Evolutionary conservation across 2,329 filamentous ascomycete species (phyloP).

Genomic region (Penicillium frequentans): DNA sequence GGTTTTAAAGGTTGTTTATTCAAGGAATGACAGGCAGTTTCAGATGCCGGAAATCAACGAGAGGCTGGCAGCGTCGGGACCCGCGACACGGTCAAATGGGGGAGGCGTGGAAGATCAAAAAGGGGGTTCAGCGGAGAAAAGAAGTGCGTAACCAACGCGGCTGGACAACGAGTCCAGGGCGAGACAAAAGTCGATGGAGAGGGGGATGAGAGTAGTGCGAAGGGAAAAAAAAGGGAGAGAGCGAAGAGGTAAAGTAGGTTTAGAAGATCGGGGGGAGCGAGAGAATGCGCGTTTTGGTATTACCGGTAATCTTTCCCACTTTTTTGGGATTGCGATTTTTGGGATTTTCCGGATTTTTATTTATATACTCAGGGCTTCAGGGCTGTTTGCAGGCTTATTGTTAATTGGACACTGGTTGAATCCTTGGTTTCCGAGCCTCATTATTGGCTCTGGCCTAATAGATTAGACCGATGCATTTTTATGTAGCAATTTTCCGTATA

Average conservation of each 20-base stretch:
- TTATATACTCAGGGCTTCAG: neutral
- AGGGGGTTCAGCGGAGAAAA: slow-evolving; percentile 1
- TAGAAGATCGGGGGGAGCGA: neutral
- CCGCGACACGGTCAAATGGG: slow-evolving; percentile 29
- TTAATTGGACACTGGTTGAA: neutral
- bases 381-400: neutral
- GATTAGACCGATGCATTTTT: neutral
- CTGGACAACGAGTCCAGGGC: slow-evolving; percentile 26
- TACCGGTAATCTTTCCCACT: neutral
- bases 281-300: slow-evolving; percentile 3
- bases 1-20: slow-evolving; percentile 5
- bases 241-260: slow-evolving; percentile 4
- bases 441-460: neutral
- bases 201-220: slow-evolving; percentile 5
- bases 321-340: neutral
- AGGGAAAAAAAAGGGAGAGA: slow-evolving; percentile 17
- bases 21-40: slow-evolving; percentile 26
- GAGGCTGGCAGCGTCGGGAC: slow-evolving; percentile 37
- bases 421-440: neutral
- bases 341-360: neutral
- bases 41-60: slow-evolving; percentile 32
- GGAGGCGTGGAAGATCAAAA: slow-evolving; percentile 1
- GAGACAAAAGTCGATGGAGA: slow-evolving; percentile 10
- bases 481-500: neutral
- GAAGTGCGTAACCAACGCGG: slow-evolving; percentile 19